Base-by-base conservation (phyloP, 2,329 filamentous ascomycete species). In the Ophiostoma perfectum region DNA sequence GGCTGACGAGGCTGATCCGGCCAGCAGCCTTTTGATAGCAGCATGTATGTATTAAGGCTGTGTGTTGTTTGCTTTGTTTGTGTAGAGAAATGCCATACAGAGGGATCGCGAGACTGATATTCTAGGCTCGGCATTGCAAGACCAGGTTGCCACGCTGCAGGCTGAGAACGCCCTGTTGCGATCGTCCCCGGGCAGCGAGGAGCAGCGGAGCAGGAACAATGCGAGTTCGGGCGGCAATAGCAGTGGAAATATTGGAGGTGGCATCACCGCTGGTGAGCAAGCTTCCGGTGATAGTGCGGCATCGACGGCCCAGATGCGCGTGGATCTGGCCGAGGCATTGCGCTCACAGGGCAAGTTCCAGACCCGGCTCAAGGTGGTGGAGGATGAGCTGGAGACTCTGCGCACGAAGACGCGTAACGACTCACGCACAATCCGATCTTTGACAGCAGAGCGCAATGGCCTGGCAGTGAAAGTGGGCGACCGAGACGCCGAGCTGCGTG, bases 401-500 rank as follows among this genome's bases (percentile, higher is more conserved):
- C 88, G 86, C 52, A 77, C 81, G 44, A 86, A 86, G 73, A 82
- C 82, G 5, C 82, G 82, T 62, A 79, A 81, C n/a, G 89, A 94
- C 69, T 78, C 80, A 7, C 84, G 83, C 73, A 82, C 83, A 18
- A 83, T 97, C 66, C 80, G 81, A 16, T 80, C 84, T 36, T 80
- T 96, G 18, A 85, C 87, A 27, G 79, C 81, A 38, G 88, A 93
- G 74, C 85, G 86, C 45, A 81, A 83, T 18, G 78, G 82, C 2
- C 80, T 95, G 18, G 82, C 85, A 65, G 83, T 87, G 58, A 88
- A 88, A 71, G 80, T 96, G 55, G 88, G 86, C 71, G 94, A 97
- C 77, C 83, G 90, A 42, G 92, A 96, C 71, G 91, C 96, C 74
- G 95, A 98, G 81, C 79, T 97, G 44, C 86, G 84, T 68, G 91